These are phyloP conservation scores for Ilex asprella DNA, from an alignment of 257 asterid genomes.

Conservation along the genomic window DNA sequence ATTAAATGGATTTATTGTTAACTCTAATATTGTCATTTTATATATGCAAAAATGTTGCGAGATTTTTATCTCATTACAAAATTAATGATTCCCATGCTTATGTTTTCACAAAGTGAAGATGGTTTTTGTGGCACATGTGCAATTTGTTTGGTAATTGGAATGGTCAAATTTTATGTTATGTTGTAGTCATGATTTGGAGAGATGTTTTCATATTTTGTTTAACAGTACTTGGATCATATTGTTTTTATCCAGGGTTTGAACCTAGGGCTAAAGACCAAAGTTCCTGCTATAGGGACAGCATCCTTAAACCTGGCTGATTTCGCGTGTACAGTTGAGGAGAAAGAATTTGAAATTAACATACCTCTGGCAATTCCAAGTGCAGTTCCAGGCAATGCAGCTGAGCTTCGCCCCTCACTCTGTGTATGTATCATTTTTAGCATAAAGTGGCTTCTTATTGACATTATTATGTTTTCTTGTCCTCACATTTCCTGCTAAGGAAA, in stretches of 20 bases:
- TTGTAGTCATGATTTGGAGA: not conserved
- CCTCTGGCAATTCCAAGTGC: slow-evolving; percentile 56
- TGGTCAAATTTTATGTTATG: no score
- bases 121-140: not conserved
- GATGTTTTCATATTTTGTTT: not conserved
- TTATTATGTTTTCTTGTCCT: not conserved
- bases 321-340: slow-evolving; percentile 53
- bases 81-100: not conserved
- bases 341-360: slow-evolving; percentile 40
- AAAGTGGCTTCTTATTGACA: not conserved
- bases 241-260: slow-evolving; percentile 41
- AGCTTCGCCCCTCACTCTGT: slow-evolving; percentile 39
- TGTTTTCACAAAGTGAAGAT: not conserved
- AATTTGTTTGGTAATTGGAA: no score
- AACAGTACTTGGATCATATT: not conserved
- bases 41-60: not conserved
- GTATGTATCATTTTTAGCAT: slow-evolving; percentile 30
- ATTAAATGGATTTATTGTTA: not conserved
- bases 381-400: slow-evolving; percentile 36
- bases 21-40: no score
- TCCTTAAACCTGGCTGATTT: slow-evolving; percentile 71
- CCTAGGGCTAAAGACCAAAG: slow-evolving; percentile 66
- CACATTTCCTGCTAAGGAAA: no score
- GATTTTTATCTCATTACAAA: not conserved
- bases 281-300: slow-evolving; percentile 49